Conservation (phyloP, 1,139 yeast species). For the Diutina ranongensis region DNA sequence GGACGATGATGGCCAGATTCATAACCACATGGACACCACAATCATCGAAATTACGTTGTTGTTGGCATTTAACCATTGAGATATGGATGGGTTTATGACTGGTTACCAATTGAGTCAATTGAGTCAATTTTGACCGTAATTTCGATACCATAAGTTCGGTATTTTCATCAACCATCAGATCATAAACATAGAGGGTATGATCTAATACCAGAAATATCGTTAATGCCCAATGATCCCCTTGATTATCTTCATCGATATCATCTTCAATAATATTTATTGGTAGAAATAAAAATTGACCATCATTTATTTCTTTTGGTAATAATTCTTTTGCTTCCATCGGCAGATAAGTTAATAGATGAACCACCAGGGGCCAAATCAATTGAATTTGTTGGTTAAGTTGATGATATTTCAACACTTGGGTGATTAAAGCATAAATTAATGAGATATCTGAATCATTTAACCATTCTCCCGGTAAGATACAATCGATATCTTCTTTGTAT, state of each 20-base stretch:
- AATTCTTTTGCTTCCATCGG: not conserved
- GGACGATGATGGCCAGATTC: not conserved
- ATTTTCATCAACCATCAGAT: conserved; percentile 23
- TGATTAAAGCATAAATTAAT: not conserved
- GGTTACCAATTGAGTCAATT: conserved; percentile 12
- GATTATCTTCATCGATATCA: conserved; percentile 14
- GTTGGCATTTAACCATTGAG: conserved; percentile 25
- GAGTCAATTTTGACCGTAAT: conserved; percentile 16
- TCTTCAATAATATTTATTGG: conserved; percentile 32
- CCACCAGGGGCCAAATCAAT: conserved; percentile 5
- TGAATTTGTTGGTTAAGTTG: not conserved
- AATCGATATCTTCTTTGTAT: conserved; percentile 33
- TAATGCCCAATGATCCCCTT: conserved; percentile 37
- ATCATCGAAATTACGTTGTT: conserved; percentile 34
- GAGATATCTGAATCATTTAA: conserved; percentile 34
- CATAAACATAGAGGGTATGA: conserved; percentile 24
- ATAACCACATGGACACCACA: conserved; percentile 22
- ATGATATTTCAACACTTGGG: not conserved
- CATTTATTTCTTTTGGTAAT: conserved; percentile 17
- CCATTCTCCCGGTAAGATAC: conserved; percentile 50
- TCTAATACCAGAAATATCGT: conserved; percentile 23
- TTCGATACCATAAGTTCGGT: conserved; percentile 13
- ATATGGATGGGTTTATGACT: conserved; percentile 12
- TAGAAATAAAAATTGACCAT: conserved; percentile 25
- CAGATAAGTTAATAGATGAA: conserved; percentile 1